Evolutionary conservation across 768 basidiomycete species (phyloP), one percentile per base, ranked within the genome.

Genomic region (Cubamyces sp.): DNA sequence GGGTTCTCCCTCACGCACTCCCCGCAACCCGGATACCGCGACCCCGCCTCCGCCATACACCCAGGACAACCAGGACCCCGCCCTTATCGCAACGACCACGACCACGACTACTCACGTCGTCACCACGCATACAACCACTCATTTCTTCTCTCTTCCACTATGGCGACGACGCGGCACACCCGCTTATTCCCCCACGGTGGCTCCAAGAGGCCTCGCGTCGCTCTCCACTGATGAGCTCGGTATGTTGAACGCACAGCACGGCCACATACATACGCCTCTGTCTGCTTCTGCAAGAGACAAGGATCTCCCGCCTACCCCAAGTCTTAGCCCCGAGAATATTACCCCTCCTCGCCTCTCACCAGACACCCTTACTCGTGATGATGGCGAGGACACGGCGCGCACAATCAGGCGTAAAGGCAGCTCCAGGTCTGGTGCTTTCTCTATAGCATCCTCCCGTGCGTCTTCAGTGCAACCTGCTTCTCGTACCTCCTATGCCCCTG

Each of bases 91-190:
- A 49, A 81, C 76, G 40, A 69, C 70, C n/a, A 81, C 81, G 26
- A 81, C 81, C 52, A 82, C 81, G 26, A 80, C 77, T 28, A 82
- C 81, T 41, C 75, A 79, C n/a, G 78, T 80, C 9, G 78, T 79
- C 8, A 81, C 82, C n/a, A 80, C 81, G 14, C 76, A 78, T 53
- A 80, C 81, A 14, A 77, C 82, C 14, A 81, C 84, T 23, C 85
- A 85, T 73, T 85, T 90, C 74, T 85, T 90, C 73, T 86, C 88
- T 23, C 73, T 87, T 25, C 85, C 87, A 16, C 78, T 81, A 62
- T 88, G 87, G 87, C 82, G 78, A 68, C 87, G 82, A 66, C 86
- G 82, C 62, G 75, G 74, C 28, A 69, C 74, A 34, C 70, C 75
- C 49, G 65, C 71, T 21, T 69, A 77, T 23, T 69, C 67, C 30